Conservation (phyloP, 2,329 filamentous ascomycete genomes). For the Ophiocordyceps camponoti-saundersi region DNA sequence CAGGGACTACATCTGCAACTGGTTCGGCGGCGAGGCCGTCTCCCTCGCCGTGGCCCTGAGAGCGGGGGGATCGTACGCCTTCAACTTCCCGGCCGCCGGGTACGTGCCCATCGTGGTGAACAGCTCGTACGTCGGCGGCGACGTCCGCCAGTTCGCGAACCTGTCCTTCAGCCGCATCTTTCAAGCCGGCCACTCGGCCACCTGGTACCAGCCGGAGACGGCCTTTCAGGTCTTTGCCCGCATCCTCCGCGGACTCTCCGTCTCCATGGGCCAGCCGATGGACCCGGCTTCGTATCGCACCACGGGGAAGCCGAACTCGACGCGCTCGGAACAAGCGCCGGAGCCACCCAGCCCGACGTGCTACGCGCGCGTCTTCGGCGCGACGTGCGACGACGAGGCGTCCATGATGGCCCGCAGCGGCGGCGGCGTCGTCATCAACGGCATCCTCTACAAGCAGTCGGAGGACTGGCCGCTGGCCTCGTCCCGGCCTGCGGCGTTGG, state of each 20-base stretch:
- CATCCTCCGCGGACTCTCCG: constrained; percentile 35
- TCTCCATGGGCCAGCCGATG: constrained; percentile 36
- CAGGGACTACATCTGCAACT: constrained; percentile 47
- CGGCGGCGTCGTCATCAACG: constrained; percentile 41
- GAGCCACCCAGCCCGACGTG: constrained; percentile 34
- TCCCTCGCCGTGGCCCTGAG: constrained; percentile 43
- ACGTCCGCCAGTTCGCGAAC: constrained; percentile 62
- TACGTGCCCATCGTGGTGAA: constrained; percentile 60
- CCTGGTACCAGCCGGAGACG: constrained; percentile 43
- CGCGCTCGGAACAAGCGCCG: constrained; percentile 34
- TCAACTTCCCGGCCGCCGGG: constrained; percentile 45
- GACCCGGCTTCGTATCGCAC: constrained; percentile 36
- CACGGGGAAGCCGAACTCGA: constrained; percentile 38
- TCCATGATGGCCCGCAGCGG: constrained; percentile 23
- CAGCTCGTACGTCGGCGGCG: constrained; percentile 49
- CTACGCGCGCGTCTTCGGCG: constrained; percentile 34
- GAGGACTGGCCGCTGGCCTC: constrained; percentile 24
- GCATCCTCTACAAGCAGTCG: constrained; percentile 30
- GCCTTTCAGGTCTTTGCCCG: constrained; percentile 43
- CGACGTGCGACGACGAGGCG: constrained; percentile 33
- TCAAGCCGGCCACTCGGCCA: constrained; percentile 46
- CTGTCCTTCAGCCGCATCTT: constrained; percentile 51
- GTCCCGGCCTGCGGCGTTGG: constrained; percentile 6
- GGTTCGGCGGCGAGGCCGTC: constrained; percentile 58
- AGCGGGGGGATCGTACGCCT: constrained; percentile 26